phyloP scores from a whole-genome alignment of 805 yeast genomes.

The Geotrichum ghanense region DNA sequence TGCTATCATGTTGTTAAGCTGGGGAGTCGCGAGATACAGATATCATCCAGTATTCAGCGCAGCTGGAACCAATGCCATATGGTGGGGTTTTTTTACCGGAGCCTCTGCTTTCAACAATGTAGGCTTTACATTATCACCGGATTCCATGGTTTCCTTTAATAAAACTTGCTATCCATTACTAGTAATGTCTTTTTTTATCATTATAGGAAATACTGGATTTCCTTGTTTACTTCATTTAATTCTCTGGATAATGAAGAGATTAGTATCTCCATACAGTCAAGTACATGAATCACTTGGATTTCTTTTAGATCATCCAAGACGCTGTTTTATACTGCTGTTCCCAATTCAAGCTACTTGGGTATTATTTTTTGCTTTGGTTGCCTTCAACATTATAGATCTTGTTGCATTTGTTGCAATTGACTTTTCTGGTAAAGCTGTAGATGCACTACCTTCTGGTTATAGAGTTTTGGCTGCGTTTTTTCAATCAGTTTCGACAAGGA shows the following conservation, averaged over 20 bases:
- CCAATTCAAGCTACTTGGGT: conserved; percentile 95
- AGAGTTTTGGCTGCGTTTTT: conserved; percentile 73
- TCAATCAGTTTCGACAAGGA: conserved; percentile 87
- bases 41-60: conserved; percentile 29
- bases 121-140: conserved; percentile 72
- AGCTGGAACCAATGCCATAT: no score
- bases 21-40: conserved; percentile 29
- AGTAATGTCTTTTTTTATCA: conserved; percentile 55
- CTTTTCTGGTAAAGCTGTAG: conserved; percentile 39
- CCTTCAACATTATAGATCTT: conserved; percentile 66
- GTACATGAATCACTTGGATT: conserved; percentile 67
- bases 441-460: conserved; percentile 50
- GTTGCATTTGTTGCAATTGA: conserved; percentile 74
- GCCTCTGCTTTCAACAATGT: conserved; percentile 75
- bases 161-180: conserved; percentile 55
- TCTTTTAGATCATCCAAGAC: conserved; percentile 87
- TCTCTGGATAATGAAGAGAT: conserved; percentile 66
- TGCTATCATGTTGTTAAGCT: conserved; percentile 36
- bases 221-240: conserved; percentile 73
- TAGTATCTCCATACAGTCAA: conserved; percentile 43
- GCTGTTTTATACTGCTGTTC: conserved; percentile 86
- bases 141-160: conserved; percentile 64
- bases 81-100: conserved; percentile 91
- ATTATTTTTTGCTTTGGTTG: conserved; percentile 64
- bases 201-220: conserved; percentile 91